A percentile compares a stretch with the other conserved stretches of the same genome.
phyloP scores from a whole-genome alignment of 805 yeast genomes.

The Millerago galiae region DNA sequence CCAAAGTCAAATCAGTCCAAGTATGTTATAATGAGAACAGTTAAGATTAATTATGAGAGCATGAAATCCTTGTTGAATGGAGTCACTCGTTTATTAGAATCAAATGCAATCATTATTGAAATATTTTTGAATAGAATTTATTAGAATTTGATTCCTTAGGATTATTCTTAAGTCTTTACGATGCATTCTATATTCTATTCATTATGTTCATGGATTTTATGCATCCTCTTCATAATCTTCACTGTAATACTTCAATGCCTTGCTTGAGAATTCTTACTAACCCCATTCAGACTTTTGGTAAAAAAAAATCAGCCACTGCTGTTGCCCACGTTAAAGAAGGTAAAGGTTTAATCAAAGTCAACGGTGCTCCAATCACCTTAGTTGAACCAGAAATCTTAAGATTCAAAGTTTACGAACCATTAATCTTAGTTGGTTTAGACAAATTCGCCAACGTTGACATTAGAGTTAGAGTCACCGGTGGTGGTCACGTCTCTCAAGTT shows the following conservation, averaged over 20 bases:
- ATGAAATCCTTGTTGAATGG: too few relatives aligned
- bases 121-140: too few relatives aligned
- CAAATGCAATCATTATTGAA: too few relatives aligned
- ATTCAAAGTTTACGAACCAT: conserved; percentile 99
- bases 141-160: too few relatives aligned
- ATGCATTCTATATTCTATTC: too few relatives aligned
- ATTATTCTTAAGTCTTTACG: too few relatives aligned
- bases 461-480: conserved; percentile 99
- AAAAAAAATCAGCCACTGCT: conserved; percentile 99
- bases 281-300: conserved; percentile 88
- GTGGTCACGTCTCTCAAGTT: conserved; percentile 99
- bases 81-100: too few relatives aligned
- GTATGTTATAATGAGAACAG: too few relatives aligned
- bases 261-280: conserved; percentile 18
- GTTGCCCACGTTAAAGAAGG: conserved; percentile 99
- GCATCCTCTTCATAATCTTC: too few relatives aligned
- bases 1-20: conserved; percentile 70
- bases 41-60: too few relatives aligned
- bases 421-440: conserved; percentile 96
- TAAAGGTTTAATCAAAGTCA: conserved; percentile 98
- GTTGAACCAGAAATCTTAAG: conserved; percentile 99
- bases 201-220: too few relatives aligned
- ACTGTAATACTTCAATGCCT: neutral
- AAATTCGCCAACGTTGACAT: conserved; percentile 97
- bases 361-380: conserved; percentile 98